These are phyloP conservation scores for Pterula multifida DNA, from an alignment of 1,284 basidiomycete genomes.

Conservation along the genomic window DNA sequence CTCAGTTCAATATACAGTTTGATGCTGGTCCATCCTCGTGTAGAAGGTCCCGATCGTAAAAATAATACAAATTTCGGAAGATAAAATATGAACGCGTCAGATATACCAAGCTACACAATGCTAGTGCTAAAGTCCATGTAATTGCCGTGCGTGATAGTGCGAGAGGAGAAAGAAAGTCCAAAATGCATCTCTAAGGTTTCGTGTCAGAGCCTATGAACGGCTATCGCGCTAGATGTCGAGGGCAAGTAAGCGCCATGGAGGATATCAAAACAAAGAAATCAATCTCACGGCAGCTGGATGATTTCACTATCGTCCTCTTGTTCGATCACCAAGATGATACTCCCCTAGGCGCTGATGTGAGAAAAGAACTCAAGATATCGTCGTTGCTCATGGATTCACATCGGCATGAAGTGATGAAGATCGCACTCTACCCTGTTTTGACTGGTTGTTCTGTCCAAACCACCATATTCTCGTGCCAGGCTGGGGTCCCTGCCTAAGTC, in stretches of 20 bases:
- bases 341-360: background rate
- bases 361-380: background rate
- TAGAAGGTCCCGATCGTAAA: background rate
- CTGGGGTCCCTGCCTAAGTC: too few relatives aligned
- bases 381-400: background rate
- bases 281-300: background rate
- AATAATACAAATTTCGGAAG: too few relatives aligned
- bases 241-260: background rate
- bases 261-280: background rate
- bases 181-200: too few relatives aligned
- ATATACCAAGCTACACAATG: too few relatives aligned
- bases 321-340: background rate
- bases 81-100: too few relatives aligned
- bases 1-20: too few relatives aligned
- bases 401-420: background rate
- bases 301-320: background rate
- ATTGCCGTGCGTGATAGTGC: too few relatives aligned
- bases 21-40: background rate
- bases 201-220: background rate
- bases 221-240: background rate
- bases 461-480: background rate
- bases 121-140: too few relatives aligned
- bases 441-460: slow-evolving; percentile 1
- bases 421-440: background rate
- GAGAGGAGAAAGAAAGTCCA: too few relatives aligned